Conservation (phyloP, 768 basidiomycete genomes). For the Nidularia pulvinata region DNA sequence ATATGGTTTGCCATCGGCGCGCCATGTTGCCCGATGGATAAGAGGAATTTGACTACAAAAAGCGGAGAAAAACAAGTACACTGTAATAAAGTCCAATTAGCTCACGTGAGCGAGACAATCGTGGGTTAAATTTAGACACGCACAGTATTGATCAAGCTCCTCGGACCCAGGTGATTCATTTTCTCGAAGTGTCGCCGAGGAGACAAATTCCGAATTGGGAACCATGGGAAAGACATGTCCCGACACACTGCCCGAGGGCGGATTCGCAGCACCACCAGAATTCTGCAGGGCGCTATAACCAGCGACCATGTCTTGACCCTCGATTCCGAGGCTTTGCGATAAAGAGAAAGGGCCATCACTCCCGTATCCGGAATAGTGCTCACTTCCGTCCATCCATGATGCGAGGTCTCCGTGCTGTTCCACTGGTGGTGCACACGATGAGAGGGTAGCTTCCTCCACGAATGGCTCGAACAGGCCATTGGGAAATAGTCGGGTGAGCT, state of each 20-base stretch:
- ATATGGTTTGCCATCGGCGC: conserved; percentile 41
- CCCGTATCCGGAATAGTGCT: conserved; percentile 26
- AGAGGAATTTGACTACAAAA: conserved; percentile 55
- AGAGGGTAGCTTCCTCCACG: conserved; percentile 24
- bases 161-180: conserved; percentile 30
- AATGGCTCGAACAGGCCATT: conserved; percentile 33
- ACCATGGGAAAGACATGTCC: conserved; percentile 6
- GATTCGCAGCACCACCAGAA: background rate
- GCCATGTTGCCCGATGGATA: conserved; percentile 56
- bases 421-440: conserved; percentile 22
- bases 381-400: conserved; percentile 31
- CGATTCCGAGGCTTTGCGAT: conserved; percentile 8
- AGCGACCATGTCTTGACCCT: conserved; percentile 11
- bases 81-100: conserved; percentile 19
- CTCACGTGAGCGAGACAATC: background rate
- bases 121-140: conserved; percentile 17
- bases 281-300: conserved; percentile 9
- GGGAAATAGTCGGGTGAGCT: conserved; percentile 30
- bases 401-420: conserved; percentile 22
- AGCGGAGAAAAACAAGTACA: conserved; percentile 53
- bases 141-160: conserved; percentile 60
- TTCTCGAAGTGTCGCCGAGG: conserved; percentile 26
- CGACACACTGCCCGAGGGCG: background rate
- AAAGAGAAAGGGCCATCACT: conserved; percentile 16
- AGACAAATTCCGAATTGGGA: conserved; percentile 13